These are phyloP conservation scores for Zalaria obscura DNA, from an alignment of 2,329 filamentous ascomycete species.

Conservation along the genomic window DNA sequence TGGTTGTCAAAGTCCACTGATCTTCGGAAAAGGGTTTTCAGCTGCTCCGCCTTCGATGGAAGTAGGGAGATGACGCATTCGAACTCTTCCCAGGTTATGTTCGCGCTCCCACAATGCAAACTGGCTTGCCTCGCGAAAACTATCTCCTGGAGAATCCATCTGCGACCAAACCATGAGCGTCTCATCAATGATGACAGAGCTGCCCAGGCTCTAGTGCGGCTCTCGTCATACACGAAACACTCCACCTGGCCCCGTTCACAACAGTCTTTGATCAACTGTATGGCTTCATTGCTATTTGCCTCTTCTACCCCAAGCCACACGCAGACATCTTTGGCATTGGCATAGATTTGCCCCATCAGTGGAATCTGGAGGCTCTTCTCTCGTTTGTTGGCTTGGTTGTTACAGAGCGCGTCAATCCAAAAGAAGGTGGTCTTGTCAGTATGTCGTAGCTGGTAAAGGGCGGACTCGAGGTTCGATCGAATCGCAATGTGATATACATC, in stretches of 20 bases:
- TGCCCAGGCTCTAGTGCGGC: neutral
- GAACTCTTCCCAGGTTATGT: conserved; percentile 1
- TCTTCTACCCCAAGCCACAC: conserved; percentile 4
- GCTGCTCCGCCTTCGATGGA: neutral
- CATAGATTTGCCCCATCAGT: conserved; percentile 4
- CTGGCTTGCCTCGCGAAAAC: neutral
- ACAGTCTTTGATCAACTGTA: conserved; percentile 4
- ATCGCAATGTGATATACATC: conserved; percentile 2
- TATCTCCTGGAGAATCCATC: conserved; percentile 4
- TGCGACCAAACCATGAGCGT: conserved; percentile 1
- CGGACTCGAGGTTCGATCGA: conserved; percentile 1
- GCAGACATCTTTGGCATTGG: conserved; percentile 1
- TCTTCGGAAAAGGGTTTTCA: conserved; percentile 1
- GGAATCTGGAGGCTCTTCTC: conserved; percentile 5
- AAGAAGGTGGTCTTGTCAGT: neutral
- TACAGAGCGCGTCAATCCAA: conserved; percentile 6
- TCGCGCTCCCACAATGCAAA: conserved; percentile 1
- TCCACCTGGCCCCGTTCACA: conserved; percentile 2
- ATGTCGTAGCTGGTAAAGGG: conserved; percentile 2
- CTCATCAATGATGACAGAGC: conserved; percentile 1
- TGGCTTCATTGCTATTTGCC: conserved; percentile 1
- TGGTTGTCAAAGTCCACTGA: conserved; percentile 1
- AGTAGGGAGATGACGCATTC: conserved; percentile 1
- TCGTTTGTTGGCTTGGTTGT: conserved; percentile 4
- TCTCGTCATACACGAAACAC: conserved; percentile 1